Evolutionary conservation across 306 rosid species (phyloP).

Genomic region (Inga leiocalycina): DNA sequence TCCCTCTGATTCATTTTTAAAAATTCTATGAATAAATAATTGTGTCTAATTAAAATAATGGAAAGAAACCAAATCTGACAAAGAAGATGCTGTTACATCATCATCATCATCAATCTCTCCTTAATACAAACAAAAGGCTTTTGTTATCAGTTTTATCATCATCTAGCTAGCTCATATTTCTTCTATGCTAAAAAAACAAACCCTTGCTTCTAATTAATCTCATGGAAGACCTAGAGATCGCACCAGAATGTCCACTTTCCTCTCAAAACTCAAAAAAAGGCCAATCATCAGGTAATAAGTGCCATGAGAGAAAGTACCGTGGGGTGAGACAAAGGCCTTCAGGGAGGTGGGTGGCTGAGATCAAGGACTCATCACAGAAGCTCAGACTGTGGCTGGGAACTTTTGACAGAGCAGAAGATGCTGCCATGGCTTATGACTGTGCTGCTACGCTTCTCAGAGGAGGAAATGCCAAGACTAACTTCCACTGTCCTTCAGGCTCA

Average conservation of each 20-base stretch:
- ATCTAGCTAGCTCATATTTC: constrained; percentile 27
- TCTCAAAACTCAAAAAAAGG: constrained; percentile 40
- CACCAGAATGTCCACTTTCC: constrained; percentile 35
- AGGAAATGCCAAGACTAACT: constrained; percentile 82
- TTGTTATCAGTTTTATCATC: constrained; percentile 24
- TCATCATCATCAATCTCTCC: constrained; percentile 46
- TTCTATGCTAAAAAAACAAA: constrained; percentile 37
- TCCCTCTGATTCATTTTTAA: constrained; percentile 18
- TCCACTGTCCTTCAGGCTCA: constrained; percentile 34
- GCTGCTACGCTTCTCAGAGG: constrained; percentile 94
- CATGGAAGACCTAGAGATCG: constrained; percentile 53
- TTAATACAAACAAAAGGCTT: constrained; percentile 25
- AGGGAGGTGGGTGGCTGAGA: constrained; percentile 97
- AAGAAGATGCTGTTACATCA: constrained; percentile 43
- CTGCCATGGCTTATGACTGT: constrained; percentile 79
- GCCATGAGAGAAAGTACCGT: constrained; percentile 51
- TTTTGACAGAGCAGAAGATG: constrained; percentile 77
- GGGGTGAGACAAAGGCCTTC: constrained; percentile 95
- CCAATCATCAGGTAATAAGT: constrained; percentile 25
- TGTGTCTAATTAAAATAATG: constrained; percentile 7
- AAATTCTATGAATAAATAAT: constrained; percentile 16
- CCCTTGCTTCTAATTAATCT: constrained; percentile 37
- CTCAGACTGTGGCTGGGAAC: constrained; percentile 93
- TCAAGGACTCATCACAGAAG: constrained; percentile 84
- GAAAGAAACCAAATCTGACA: constrained; percentile 53